Conservation (phyloP, 345 rosid genomes). For the Brassica carinata region DNA sequence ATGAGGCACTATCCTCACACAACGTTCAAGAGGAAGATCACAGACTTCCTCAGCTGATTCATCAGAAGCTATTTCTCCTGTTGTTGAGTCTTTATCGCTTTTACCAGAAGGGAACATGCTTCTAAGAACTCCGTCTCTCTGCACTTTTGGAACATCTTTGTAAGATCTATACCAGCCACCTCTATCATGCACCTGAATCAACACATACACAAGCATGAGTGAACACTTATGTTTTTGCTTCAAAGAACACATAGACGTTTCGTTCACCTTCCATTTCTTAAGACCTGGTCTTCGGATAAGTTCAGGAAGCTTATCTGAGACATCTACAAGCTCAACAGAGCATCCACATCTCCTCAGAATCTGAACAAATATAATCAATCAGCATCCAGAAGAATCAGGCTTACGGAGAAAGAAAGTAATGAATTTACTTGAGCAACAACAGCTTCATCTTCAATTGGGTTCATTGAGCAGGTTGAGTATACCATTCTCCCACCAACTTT, state of each 20-base stretch:
- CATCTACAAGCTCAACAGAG: conserved; percentile 86
- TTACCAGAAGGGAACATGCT: conserved; percentile 90
- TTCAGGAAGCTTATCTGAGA: conserved; percentile 75
- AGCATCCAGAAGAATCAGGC: conserved; percentile 5
- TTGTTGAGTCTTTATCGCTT: conserved; percentile 32
- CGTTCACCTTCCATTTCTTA: conserved; percentile 79
- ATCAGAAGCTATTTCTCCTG: conserved; percentile 19
- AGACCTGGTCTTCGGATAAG: conserved; percentile 86
- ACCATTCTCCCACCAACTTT: conserved; percentile 98
- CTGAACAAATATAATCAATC: conserved; percentile 45
- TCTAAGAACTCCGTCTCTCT: conserved; percentile 55
- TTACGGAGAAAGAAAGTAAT: neutral
- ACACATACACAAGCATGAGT: conserved; percentile 9
- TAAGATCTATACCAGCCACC: conserved; percentile 71
- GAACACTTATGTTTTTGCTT: neutral
- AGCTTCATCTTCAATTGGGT: conserved; percentile 96
- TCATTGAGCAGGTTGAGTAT: conserved; percentile 98
- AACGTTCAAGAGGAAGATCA: conserved; percentile 74
- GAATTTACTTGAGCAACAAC: conserved; percentile 87
- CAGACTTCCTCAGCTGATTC: conserved; percentile 59
- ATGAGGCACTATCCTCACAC: conserved; percentile 93
- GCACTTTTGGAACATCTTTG: conserved; percentile 58
- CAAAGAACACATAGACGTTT: neutral
- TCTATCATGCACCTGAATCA: conserved; percentile 68
- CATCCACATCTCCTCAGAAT: conserved; percentile 76